These are phyloP conservation scores for Amanita molliuscula DNA, from an alignment of 768 basidiomycete species.

Conservation along the genomic window DNA sequence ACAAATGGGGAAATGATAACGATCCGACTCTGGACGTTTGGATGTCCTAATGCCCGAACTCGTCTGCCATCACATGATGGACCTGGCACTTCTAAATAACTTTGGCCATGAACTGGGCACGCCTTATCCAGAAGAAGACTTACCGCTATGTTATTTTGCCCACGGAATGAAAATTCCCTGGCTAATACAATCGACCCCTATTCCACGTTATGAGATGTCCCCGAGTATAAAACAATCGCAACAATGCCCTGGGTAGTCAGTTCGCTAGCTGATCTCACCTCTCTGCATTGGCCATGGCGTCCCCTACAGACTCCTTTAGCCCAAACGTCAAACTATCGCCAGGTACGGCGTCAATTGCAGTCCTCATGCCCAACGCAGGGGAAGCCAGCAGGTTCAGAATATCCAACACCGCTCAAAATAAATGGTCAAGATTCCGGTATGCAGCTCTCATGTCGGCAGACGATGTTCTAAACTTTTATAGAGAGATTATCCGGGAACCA, in stretches of 20 bases:
- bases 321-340: background rate
- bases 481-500: constrained; percentile 42
- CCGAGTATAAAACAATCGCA: no score
- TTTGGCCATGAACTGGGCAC: background rate
- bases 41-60: no score
- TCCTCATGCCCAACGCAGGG: background rate
- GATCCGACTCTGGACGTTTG: no score
- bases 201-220: no score
- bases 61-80: background rate
- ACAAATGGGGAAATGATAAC: no score
- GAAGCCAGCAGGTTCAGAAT: background rate
- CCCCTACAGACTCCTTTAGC: background rate
- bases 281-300: background rate
- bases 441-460: constrained; percentile 4
- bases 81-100: background rate
- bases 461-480: constrained; percentile 9
- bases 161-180: no score
- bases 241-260: background rate
- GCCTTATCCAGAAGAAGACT: background rate
- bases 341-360: background rate
- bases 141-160: no score
- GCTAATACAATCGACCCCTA: no score
- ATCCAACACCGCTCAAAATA: constrained; percentile 31
- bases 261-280: background rate
- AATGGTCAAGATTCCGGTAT: constrained; percentile 48